A percentile compares a stretch with the other conserved stretches of the same genome.
Conservation (phyloP, 2,329 filamentous ascomycete species). For the Didymellaceae sp. region DNA sequence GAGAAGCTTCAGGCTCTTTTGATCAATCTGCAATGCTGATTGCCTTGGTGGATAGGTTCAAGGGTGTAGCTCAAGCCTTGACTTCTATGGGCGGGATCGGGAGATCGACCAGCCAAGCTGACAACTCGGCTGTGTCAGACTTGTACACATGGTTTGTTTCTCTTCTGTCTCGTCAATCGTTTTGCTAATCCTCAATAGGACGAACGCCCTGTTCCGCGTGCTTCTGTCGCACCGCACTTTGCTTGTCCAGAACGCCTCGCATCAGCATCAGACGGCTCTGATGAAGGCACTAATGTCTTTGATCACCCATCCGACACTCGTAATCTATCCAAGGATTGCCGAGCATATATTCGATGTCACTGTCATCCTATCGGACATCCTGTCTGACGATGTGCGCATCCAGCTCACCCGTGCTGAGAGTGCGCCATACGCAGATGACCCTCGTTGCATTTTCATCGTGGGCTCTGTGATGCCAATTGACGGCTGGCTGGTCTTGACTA, state of each 20-base stretch:
- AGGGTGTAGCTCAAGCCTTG: conserved; percentile 37
- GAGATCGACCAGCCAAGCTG: not conserved
- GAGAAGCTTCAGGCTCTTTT: conserved; percentile 17
- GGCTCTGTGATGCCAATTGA: conserved; percentile 45
- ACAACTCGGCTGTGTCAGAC: conserved; percentile 13
- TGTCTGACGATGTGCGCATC: conserved; percentile 49
- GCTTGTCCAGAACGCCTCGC: conserved; percentile 30
- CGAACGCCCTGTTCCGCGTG: conserved; percentile 50
- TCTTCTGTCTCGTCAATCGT: not conserved
- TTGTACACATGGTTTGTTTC: conserved; percentile 35
- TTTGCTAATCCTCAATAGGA: conserved; percentile 31
- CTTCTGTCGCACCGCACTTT: conserved; percentile 46
- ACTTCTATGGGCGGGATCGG: conserved; percentile 11
- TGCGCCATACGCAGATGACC: conserved; percentile 34
- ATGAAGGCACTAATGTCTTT: conserved; percentile 47
- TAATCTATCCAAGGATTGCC: conserved; percentile 40
- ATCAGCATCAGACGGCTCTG: conserved; percentile 41
- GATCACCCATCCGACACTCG: conserved; percentile 48
- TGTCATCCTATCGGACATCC: conserved; percentile 49
- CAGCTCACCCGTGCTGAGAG: conserved; percentile 41
- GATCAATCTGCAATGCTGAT: conserved; percentile 32
- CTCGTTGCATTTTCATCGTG: conserved; percentile 51
- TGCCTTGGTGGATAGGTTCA: conserved; percentile 42
- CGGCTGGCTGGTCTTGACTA: conserved; percentile 53
- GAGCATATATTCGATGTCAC: conserved; percentile 55